Evolutionary conservation across 2,329 filamentous ascomycete genomes (phyloP), one percentile per base, ranked within the genome.

Genomic region (Clonostachys rhizophaga): DNA sequence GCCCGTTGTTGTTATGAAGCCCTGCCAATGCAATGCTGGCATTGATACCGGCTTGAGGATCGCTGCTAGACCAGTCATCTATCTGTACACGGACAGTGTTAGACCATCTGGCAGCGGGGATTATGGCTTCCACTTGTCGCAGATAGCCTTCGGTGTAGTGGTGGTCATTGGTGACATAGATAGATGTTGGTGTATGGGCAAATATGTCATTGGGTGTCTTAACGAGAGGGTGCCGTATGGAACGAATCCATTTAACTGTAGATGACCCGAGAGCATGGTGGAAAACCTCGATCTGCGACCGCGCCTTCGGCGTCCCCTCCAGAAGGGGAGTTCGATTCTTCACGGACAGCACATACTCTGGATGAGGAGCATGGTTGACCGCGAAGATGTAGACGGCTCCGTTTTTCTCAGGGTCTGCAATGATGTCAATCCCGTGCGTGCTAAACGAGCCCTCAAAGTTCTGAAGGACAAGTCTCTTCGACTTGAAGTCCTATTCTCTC

Each of bases 91-190:
- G 67, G 6, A 82, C 54, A 3, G 71, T 67, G 12, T 70, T 68
- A 1, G 77, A 71, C 78, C 79, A 83, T 17, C 61, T 68, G 0
- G 69, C 63, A 0, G 56, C 52, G 0, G 58, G 59, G 33, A 67
- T 62, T 0, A 75, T 0, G 34, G 76, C 70, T 52, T 84, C 81
- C 0, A 81, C 2, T 0, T 55, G 9, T 3, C 79, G 69, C 60
- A 72, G 56, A 1, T 57, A 6, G 0, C 80, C 79, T 2, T 75
- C 68, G 0, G 66, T 69, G 56, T 83, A 72, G 52, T 63, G 61
- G 46, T 84, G 79, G 51, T 84, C 81, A 50, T 84, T 84, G 0
- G 79, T 83, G 6, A 83, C 73, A 44, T 78, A 76, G 56, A 84
- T 72, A 0, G 72, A 71, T 12, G 55, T 63, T 0, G 74, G 69